A percentile compares a stretch with the other conserved stretches of the same genome.
Conservation (phyloP, 768 basidiomycete species). For the Kwoniella sp. region DNA sequence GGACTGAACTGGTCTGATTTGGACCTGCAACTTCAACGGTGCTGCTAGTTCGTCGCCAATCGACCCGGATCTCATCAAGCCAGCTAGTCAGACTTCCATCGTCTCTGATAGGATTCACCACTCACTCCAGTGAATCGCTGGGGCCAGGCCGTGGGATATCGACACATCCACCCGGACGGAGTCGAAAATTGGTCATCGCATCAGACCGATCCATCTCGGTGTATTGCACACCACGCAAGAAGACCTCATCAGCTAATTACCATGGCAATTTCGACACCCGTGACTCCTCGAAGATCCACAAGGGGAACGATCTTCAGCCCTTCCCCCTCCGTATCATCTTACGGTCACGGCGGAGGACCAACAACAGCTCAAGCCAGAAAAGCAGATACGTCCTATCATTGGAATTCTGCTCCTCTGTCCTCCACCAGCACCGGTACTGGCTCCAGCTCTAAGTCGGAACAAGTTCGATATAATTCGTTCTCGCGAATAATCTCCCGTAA, state of each 20-base stretch:
- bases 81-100: no score
- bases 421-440: neutral
- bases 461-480: conserved; percentile 34
- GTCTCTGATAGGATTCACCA: no score
- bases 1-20: no score
- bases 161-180: no score
- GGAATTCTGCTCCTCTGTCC: conserved; percentile 34
- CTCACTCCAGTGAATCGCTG: no score
- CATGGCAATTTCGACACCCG: conserved; percentile 15
- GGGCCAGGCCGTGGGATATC: no score
- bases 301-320: conserved; percentile 46
- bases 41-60: no score
- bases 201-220: no score
- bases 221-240: no score
- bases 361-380: conserved; percentile 1
- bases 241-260: neutral
- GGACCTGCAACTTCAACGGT: no score
- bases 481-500: conserved; percentile 23
- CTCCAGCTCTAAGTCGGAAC: neutral
- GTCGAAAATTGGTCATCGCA: no score
- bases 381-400: conserved; percentile 34
- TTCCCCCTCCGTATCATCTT: conserved; percentile 22
- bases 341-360: neutral
- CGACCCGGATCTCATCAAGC: no score
- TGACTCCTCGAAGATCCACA: conserved; percentile 46